These are phyloP conservation scores for Erigeron canadensis DNA, from an alignment of 129 eudicot species.

Conservation along the genomic window DNA sequence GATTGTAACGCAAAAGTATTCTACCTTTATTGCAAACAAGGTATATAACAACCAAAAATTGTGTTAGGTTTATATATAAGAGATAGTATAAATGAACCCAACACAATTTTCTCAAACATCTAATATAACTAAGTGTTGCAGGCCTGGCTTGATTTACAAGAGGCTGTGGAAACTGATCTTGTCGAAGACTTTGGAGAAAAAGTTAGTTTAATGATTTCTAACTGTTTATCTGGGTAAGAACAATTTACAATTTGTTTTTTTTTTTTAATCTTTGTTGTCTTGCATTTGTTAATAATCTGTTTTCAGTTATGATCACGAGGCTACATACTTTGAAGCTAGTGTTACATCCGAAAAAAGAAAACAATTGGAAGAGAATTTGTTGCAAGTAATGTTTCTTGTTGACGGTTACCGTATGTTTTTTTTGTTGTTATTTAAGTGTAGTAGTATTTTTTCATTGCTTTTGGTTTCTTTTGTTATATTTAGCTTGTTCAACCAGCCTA, in stretches of 20 bases:
- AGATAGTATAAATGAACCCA: not conserved
- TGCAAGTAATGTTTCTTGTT: slow-evolving; percentile 8
- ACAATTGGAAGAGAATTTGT: slow-evolving; percentile 7
- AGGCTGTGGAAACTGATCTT: slow-evolving; percentile 3
- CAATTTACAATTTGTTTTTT: not conserved
- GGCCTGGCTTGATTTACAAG: slow-evolving; percentile 1
- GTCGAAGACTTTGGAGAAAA: not conserved
- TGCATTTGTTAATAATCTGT: not conserved
- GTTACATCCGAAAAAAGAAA: slow-evolving; percentile 4
- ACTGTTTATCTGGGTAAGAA: not conserved
- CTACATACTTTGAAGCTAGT: not conserved
- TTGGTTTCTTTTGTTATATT: slow-evolving; percentile 15
- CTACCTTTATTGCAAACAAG: slow-evolving; percentile 5
- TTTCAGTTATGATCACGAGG: slow-evolving; percentile 12
- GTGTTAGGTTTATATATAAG: no score
- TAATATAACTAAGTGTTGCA: slow-evolving; percentile 12
- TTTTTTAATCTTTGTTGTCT: not conserved
- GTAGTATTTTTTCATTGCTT: not conserved
- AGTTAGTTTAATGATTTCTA: slow-evolving; percentile 3
- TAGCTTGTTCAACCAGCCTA: slow-evolving; percentile 74
- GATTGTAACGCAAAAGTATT: not conserved
- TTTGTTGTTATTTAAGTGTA: not conserved
- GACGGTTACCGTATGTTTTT: not conserved
- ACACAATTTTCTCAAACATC: not conserved
- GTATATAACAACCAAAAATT: no score